Conservation (phyloP, 768 basidiomycete genomes). For the Suillus ampliporus region DNA sequence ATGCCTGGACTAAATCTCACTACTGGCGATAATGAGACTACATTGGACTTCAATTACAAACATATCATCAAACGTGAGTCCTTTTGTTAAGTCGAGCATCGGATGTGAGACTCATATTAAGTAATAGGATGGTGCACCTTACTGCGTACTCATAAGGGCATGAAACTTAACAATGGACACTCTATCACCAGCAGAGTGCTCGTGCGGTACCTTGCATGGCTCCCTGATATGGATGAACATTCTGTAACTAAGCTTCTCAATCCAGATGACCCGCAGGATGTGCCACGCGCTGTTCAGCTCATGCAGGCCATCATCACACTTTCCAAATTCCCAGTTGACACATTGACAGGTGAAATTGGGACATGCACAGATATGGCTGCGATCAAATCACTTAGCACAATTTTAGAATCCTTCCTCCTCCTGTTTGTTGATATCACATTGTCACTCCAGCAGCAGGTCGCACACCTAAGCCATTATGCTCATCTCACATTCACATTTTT, state of each 20-base stretch:
- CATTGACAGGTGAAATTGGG: background rate
- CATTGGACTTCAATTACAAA: too few relatives aligned
- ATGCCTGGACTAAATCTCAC: too few relatives aligned
- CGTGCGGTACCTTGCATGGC: background rate
- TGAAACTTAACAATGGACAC: background rate
- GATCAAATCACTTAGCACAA: constrained; percentile 11
- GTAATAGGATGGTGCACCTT: too few relatives aligned
- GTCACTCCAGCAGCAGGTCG: constrained; percentile 36
- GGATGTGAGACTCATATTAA: too few relatives aligned
- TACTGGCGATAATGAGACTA: too few relatives aligned
- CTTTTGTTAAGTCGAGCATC: too few relatives aligned
- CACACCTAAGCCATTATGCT: constrained; percentile 27
- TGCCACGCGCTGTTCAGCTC: constrained; percentile 36
- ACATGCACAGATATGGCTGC: constrained; percentile 1
- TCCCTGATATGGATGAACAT: background rate
- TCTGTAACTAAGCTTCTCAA: constrained; percentile 20
- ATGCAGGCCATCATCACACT: constrained; percentile 17
- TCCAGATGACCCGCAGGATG: constrained; percentile 39
- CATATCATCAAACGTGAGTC: too few relatives aligned
- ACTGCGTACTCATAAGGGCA: too few relatives aligned
- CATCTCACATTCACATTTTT: constrained; percentile 32
- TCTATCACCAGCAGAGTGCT: background rate
- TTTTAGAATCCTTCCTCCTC: constrained; percentile 22
- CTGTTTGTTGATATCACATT: constrained; percentile 29
- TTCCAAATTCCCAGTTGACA: background rate